These are phyloP conservation scores for Russula olivacea DNA, from an alignment of 768 basidiomycete species.

Conservation along the genomic window DNA sequence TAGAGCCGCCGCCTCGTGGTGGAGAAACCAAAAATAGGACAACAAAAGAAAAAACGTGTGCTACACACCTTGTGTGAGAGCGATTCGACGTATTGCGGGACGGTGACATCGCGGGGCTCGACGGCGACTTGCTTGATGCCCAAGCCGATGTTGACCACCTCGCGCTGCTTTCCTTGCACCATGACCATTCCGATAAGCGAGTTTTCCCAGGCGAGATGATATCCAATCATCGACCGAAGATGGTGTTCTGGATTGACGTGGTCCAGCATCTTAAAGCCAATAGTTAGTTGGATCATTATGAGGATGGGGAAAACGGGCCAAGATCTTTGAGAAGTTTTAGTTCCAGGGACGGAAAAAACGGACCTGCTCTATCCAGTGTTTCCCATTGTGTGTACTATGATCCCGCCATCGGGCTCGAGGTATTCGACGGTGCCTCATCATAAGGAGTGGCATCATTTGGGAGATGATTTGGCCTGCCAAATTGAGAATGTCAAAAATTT, in stretches of 20 bases:
- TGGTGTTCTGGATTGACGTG: conserved; percentile 46
- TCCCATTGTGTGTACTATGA: conserved; percentile 51
- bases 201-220: conserved; percentile 62
- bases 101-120: conserved; percentile 53
- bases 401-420: conserved; percentile 72
- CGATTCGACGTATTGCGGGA: conserved; percentile 64
- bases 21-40: background rate
- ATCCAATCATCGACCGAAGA: conserved; percentile 71
- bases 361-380: conserved; percentile 82
- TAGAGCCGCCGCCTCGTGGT: background rate
- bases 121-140: conserved; percentile 64
- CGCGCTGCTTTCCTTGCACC: conserved; percentile 68
- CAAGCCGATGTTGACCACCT: conserved; percentile 79
- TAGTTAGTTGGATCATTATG: conserved; percentile 34
- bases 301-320: background rate
- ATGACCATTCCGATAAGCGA: conserved; percentile 80
- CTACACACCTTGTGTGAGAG: conserved; percentile 66
- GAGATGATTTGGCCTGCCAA: conserved; percentile 60
- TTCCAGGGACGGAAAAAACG: conserved; percentile 13
- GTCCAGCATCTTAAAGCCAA: conserved; percentile 47
- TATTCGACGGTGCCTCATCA: conserved; percentile 82
- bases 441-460: conserved; percentile 69
- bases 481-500: conserved; percentile 17
- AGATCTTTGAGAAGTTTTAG: too few relatives aligned
- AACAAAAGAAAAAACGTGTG: background rate